These are phyloP conservation scores for Botrytis paeoniae DNA, from an alignment of 2,329 filamentous ascomycete genomes.

Conservation along the genomic window DNA sequence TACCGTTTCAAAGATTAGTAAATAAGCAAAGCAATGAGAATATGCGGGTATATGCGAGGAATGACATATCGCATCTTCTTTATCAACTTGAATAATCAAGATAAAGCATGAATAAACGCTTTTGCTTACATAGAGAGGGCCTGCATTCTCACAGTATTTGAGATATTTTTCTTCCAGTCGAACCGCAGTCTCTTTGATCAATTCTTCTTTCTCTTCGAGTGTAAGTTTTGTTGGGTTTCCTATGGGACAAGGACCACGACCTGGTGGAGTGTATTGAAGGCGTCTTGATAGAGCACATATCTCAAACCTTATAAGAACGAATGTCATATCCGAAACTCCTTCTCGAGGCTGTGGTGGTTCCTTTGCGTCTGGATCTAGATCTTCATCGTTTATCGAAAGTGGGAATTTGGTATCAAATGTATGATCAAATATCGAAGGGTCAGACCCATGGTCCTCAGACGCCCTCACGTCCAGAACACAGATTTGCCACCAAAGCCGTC, in stretches of 20 bases:
- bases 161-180: slow-evolving; percentile 37
- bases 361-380: slow-evolving; percentile 42
- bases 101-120: neutral
- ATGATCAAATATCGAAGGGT: slow-evolving; percentile 55
- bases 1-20: neutral
- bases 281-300: slow-evolving; percentile 32
- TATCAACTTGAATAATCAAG: neutral
- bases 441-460: slow-evolving; percentile 61
- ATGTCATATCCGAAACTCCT: slow-evolving; percentile 42
- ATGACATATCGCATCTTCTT: neutral
- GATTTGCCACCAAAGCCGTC: slow-evolving; percentile 59
- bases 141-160: slow-evolving; percentile 40
- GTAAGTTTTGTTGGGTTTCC: slow-evolving; percentile 20
- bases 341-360: slow-evolving; percentile 28
- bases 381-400: slow-evolving; percentile 48
- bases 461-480: slow-evolving; percentile 58
- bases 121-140: slow-evolving; percentile 41
- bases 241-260: slow-evolving; percentile 18
- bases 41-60: neutral
- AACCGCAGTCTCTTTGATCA: slow-evolving; percentile 35
- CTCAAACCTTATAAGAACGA: slow-evolving; percentile 40
- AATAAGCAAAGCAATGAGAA: neutral
- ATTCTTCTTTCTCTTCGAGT: slow-evolving; percentile 37
- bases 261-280: slow-evolving; percentile 32
- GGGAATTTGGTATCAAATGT: slow-evolving; percentile 58